These are phyloP conservation scores for Salix purpurea DNA, from an alignment of 345 rosid genomes.

Conservation along the genomic window DNA sequence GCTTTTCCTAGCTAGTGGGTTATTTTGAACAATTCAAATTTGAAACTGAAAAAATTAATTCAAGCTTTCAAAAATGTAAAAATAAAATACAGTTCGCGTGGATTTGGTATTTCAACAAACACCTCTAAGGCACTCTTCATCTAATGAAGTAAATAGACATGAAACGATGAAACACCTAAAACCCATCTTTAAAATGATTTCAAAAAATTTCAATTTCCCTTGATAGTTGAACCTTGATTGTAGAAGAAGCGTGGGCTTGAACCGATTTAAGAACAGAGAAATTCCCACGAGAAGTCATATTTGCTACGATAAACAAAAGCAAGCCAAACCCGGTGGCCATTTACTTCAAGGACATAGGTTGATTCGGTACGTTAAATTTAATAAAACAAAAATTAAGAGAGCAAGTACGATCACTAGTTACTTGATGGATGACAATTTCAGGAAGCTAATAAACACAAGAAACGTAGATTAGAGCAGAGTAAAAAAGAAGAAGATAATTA, in stretches of 20 bases:
- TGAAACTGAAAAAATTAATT: neutral
- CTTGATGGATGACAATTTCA: neutral
- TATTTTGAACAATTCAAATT: neutral
- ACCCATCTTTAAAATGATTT: neutral
- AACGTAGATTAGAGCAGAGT: too few species aligned
- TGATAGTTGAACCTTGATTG: neutral
- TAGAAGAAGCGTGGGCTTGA: neutral
- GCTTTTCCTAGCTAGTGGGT: neutral
- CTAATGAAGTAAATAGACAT: neutral
- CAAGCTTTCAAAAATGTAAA: neutral
- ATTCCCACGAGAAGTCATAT: neutral
- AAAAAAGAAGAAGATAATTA: neutral
- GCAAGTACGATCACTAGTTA: neutral
- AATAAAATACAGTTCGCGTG: neutral
- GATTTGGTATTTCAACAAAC: constrained; percentile 26
- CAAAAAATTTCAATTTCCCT: neutral
- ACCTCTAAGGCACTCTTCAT: constrained; percentile 4
- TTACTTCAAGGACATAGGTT: neutral
- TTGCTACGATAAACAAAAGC: neutral
- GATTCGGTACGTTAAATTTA: neutral
- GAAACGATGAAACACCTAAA: neutral
- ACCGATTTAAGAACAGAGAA: neutral
- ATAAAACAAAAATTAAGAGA: neutral
- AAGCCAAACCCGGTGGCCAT: constrained; percentile 1
- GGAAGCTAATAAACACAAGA: neutral